phyloP scores from a whole-genome alignment of 805 yeast genomes.

The Helenozyma rhizophorensis region DNA sequence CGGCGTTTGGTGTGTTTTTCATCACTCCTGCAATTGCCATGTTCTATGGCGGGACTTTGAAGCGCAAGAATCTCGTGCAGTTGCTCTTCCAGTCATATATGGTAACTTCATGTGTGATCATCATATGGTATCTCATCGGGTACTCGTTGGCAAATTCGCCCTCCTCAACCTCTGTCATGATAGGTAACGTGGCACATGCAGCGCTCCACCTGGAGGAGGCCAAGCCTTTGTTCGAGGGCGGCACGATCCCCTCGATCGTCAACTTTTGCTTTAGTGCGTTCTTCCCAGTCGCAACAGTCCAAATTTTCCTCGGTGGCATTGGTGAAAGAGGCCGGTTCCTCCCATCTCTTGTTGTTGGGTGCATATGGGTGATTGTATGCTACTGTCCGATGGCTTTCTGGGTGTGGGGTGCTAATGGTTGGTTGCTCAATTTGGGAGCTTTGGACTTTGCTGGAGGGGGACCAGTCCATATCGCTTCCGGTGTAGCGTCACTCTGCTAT shows the following conservation, averaged over 20 bases:
- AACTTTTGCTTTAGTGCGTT: conserved; percentile 41
- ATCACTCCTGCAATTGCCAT: conserved; percentile 45
- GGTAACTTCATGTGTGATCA: conserved; percentile 34
- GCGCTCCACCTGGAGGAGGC: conserved; percentile 38
- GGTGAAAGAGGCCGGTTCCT: conserved; percentile 41
- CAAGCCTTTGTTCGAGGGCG: conserved; percentile 40
- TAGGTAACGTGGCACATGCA: conserved; percentile 37
- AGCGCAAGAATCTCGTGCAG: conserved; percentile 40
- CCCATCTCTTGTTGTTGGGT: conserved; percentile 38
- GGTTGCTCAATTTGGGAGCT: conserved; percentile 40
- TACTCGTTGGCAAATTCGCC: conserved; percentile 41
- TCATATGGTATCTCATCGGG: conserved; percentile 44
- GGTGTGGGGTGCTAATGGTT: conserved; percentile 46
- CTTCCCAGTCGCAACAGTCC: conserved; percentile 47
- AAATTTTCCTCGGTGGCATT: conserved; percentile 41
- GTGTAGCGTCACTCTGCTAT: conserved; percentile 40
- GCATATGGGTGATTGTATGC: conserved; percentile 38
- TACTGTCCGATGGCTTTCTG: conserved; percentile 44
- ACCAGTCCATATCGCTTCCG: conserved; percentile 45
- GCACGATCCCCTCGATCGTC: conserved; percentile 44
- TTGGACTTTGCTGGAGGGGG: conserved; percentile 50
- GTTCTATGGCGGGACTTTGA: conserved; percentile 40
- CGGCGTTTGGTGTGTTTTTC: conserved; percentile 45
- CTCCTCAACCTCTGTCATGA: conserved; percentile 20
- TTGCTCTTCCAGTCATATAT: conserved; percentile 41